Evolutionary conservation across 2,329 filamentous ascomycete genomes (phyloP).

Genomic region (Cercospora brassicicola): DNA sequence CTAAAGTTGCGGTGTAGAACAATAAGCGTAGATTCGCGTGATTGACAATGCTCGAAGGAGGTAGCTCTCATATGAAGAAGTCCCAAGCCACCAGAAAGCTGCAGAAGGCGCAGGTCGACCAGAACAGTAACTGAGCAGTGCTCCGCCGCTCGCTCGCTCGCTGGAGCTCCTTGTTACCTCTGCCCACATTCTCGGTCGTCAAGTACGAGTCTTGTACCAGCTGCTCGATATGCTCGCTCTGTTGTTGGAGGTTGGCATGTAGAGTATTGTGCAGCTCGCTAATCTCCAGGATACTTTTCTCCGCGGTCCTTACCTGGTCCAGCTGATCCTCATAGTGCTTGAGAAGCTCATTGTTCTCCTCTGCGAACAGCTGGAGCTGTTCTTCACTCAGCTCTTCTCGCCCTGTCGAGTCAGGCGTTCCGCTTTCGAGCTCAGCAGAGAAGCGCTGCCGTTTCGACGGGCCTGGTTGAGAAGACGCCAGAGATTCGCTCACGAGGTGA

Average conservation of each 20-base stretch:
- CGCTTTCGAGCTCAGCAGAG: conserved; percentile 13
- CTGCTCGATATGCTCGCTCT: conserved; percentile 86
- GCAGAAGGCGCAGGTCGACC: conserved; percentile 49
- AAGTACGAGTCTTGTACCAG: conserved; percentile 78
- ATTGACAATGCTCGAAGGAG: not conserved
- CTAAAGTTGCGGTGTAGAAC: not conserved
- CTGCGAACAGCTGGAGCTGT: conserved; percentile 88
- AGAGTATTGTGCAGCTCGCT: conserved; percentile 87
- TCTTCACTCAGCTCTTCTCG: conserved; percentile 66
- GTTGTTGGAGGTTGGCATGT: conserved; percentile 78
- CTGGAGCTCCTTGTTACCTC: conserved; percentile 88
- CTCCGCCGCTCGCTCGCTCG: conserved; percentile 64
- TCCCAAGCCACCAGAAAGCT: conserved; percentile 52
- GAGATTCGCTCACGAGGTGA: conserved; percentile 9
- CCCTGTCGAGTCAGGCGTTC: conserved; percentile 1
- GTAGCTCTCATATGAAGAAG: conserved; percentile 44
- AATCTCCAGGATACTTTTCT: conserved; percentile 89
- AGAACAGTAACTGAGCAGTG: conserved; percentile 53
- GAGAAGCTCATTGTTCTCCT: conserved; percentile 89
- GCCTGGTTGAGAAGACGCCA: conserved; percentile 5
- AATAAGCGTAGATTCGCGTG: not conserved
- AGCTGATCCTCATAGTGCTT: conserved; percentile 92
- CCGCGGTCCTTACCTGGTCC: conserved; percentile 86
- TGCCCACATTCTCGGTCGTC: conserved; percentile 82
- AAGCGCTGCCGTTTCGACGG: conserved; percentile 7